Conservation (phyloP, 495 filamentous ascomycete genomes). For the Podospora fimiseda region DNA sequence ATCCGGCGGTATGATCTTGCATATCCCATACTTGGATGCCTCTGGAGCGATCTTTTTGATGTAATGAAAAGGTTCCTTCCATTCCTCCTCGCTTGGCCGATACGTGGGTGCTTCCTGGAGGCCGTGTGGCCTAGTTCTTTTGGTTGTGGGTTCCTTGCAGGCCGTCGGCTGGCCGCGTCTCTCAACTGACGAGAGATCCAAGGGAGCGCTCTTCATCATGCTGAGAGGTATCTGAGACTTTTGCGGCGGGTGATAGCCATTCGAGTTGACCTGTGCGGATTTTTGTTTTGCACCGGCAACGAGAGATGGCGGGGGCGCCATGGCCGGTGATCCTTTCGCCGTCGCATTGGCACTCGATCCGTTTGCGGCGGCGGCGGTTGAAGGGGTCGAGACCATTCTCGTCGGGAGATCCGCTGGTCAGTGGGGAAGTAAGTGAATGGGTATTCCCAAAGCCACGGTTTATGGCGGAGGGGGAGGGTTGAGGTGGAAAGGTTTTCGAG, state of each 20-base stretch:
- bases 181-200: constrained; percentile 89
- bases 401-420: constrained; percentile 7
- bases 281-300: constrained; percentile 36
- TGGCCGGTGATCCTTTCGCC: constrained; percentile 44
- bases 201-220: constrained; percentile 48
- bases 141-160: constrained; percentile 67
- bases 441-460: not conserved
- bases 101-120: constrained; percentile 89
- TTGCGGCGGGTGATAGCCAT: constrained; percentile 47
- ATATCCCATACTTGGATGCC: constrained; percentile 78
- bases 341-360: constrained; percentile 35
- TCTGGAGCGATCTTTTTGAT: constrained; percentile 84
- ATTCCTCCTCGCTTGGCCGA: constrained; percentile 86
- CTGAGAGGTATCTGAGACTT: constrained; percentile 45
- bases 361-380: constrained; percentile 31
- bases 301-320: constrained; percentile 25
- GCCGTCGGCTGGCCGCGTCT: constrained; percentile 72
- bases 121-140: constrained; percentile 68
- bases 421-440: not conserved
- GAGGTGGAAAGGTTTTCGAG: not conserved
- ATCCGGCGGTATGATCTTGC: constrained; percentile 90
- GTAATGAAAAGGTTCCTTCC: constrained; percentile 86
- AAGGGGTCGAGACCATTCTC: constrained; percentile 38
- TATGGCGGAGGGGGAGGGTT: not conserved
- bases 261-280: constrained; percentile 41